Evolutionary conservation across 345 rosid genomes (phyloP), one percentile per base, ranked within the genome.

Genomic region (Arabidopsis arenosa): DNA sequence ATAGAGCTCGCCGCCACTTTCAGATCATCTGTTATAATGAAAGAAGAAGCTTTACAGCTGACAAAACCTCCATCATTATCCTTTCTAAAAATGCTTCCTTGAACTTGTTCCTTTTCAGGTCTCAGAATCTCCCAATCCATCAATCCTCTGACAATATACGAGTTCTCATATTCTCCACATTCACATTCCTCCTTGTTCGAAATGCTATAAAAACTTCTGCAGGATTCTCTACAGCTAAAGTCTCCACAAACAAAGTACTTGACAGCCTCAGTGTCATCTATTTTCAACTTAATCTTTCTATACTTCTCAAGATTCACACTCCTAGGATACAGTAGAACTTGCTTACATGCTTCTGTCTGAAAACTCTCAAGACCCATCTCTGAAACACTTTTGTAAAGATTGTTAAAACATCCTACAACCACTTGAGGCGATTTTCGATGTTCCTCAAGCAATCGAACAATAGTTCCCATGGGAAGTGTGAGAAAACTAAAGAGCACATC

Each of bases 401-500:
- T 76, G 28, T 30, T 54, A 18, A 76, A 35, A 65, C 80, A 52
- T 12, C 71, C 80, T 5, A 53, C 1, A 54, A 11, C 17, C 5
- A 4, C 32, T 55, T 58, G 30, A 28, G 52, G 39, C 2, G 61
- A 47, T 28, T 39, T 43, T 13, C 13, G 33, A 74, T 63, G 68
- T 13, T 61, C 18, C 30, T 70, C 53, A 17, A 68, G 61, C 23
- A 61, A 63, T 5, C 66, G 9, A 4, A 55, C 72, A 63, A 70
- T 55, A 5, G 80, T 63, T 8, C 80, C 76, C 49, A 77, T 52
- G 0, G 80, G 72, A 0, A 70, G 13, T 14, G 51, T 55, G 7
- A 77, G 71, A 35, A 77, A 7, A 47, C 72, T 64, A 11, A 70
- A 70, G 41, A 76, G 66, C 0, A 52, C 26, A 53, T 70, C 71